phyloP scores from a whole-genome alignment of 352 stramenopile species.

The Halophytophthora polymorphica region DNA sequence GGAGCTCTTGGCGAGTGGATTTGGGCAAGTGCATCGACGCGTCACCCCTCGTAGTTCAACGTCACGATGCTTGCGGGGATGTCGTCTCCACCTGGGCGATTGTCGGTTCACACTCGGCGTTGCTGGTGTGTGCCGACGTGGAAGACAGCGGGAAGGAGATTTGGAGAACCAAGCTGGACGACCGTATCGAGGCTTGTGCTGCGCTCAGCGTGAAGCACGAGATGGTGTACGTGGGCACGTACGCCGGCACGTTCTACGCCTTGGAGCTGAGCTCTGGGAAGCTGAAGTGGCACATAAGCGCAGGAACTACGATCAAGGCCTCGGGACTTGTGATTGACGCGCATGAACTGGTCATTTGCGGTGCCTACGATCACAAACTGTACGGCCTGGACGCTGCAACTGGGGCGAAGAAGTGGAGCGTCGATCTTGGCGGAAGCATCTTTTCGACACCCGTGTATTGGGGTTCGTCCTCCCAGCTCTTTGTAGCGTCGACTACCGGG shows the following conservation, averaged over 20 bases:
- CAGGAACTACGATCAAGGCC: conserved; percentile 46
- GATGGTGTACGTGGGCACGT: conserved; percentile 50
- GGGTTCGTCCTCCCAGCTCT: conserved; percentile 17
- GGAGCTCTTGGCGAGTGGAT: conserved; percentile 28
- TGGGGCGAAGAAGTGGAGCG: conserved; percentile 22
- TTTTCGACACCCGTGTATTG: conserved; percentile 44
- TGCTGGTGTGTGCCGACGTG: conserved; percentile 46
- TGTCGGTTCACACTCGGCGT: conserved; percentile 47
- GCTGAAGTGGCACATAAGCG: conserved; percentile 31
- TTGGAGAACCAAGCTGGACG: conserved; percentile 44
- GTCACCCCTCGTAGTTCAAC: conserved; percentile 47
- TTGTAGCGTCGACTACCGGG: conserved; percentile 42
- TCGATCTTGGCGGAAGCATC: conserved; percentile 38
- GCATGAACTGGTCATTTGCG: conserved; percentile 35
- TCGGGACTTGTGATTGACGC: conserved; percentile 42
- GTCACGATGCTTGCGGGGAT: not conserved
- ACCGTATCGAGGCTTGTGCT: conserved; percentile 56
- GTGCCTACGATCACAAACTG: conserved; percentile 49
- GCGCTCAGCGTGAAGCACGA: conserved; percentile 26
- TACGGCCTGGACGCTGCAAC: conserved; percentile 29
- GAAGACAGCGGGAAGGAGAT: conserved; percentile 16
- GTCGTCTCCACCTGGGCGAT: conserved; percentile 23
- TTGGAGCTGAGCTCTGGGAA: conserved; percentile 31
- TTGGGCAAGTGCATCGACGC: conserved; percentile 63
- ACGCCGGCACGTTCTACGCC: conserved; percentile 47